Evolutionary conservation across 495 filamentous ascomycete genomes (phyloP).

Genomic region (Aspergillus incahuasiensis): DNA sequence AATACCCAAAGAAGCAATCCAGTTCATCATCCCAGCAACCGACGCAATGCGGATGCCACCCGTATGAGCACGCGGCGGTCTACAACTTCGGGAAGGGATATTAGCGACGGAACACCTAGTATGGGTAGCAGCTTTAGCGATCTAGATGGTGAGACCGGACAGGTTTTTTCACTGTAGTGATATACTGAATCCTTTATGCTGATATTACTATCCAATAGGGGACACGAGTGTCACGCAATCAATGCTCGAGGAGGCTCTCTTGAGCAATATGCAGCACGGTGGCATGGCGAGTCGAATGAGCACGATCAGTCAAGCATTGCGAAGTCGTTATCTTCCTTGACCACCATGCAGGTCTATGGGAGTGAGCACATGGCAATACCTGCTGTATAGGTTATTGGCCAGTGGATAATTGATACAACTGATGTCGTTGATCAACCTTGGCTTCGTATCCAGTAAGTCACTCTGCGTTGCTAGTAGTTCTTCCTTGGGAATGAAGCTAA

Average conservation of each 20-base stretch:
- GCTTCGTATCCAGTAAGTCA: not conserved
- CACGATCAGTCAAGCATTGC: constrained; percentile 65
- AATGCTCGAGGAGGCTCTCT: constrained; percentile 86
- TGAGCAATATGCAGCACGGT: constrained; percentile 83
- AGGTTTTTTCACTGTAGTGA: not conserved
- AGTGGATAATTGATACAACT: not conserved
- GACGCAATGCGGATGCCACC: constrained; percentile 51
- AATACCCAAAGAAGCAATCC: constrained; percentile 18
- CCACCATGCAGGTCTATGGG: not conserved
- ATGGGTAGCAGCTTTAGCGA: constrained; percentile 99
- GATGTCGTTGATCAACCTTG: not conserved
- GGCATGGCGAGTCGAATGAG: constrained; percentile 87
- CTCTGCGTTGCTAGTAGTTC: not conserved
- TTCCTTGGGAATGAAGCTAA: not conserved
- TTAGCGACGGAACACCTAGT: constrained; percentile 85
- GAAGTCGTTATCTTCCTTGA: constrained; percentile 44
- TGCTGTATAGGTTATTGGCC: not conserved
- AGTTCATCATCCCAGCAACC: constrained; percentile 41
- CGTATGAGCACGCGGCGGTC: constrained; percentile 54
- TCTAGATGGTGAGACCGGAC: constrained; percentile 62
- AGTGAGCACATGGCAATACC: not conserved
- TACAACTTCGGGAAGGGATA: constrained; percentile 51
- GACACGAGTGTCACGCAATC: constrained; percentile 93
- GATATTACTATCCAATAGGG: constrained; percentile 24
- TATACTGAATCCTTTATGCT: constrained; percentile 4